Evolutionary conservation across 78 protist species (phyloP).

Genomic region (Dictyostelium purpureum): DNA sequence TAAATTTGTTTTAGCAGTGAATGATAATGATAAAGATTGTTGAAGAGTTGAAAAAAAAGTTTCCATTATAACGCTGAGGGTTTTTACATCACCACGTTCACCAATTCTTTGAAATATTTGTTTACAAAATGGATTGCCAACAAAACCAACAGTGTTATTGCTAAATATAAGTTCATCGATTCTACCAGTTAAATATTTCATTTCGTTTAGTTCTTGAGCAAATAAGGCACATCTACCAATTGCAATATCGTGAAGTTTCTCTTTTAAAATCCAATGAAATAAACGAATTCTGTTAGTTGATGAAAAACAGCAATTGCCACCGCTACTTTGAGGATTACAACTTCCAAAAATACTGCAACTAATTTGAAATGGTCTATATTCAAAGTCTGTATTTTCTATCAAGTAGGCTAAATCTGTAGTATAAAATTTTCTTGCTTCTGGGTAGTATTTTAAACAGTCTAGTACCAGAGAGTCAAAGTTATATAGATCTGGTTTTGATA

Average conservation of each 20-base stretch:
- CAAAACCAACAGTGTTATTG: not conserved
- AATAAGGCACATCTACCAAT: constrained; percentile 14
- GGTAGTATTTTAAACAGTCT: constrained; percentile 3
- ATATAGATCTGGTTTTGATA: not conserved
- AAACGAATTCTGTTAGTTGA: constrained; percentile 1
- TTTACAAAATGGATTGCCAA: not conserved
- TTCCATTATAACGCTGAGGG: not conserved
- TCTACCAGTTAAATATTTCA: constrained; percentile 13
- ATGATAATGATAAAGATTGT: not conserved
- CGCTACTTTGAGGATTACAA: not conserved
- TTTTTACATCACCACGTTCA: not conserved
- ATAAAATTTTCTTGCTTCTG: not conserved
- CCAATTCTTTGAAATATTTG: constrained; percentile 3
- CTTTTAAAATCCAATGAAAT: not conserved
- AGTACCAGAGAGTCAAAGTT: not conserved
- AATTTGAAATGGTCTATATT: constrained; percentile 1
- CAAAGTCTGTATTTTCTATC: not conserved
- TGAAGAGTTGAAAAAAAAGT: not conserved
- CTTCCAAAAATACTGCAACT: constrained; percentile 2
- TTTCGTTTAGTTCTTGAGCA: constrained; percentile 9
- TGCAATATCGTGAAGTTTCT: not conserved
- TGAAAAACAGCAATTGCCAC: not conserved
- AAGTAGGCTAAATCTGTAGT: not conserved
- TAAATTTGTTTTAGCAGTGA: not conserved
- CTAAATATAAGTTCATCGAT: not conserved